Evolutionary conservation across 495 filamentous ascomycete genomes (phyloP).

Genomic region (Cryomyces minteri): DNA sequence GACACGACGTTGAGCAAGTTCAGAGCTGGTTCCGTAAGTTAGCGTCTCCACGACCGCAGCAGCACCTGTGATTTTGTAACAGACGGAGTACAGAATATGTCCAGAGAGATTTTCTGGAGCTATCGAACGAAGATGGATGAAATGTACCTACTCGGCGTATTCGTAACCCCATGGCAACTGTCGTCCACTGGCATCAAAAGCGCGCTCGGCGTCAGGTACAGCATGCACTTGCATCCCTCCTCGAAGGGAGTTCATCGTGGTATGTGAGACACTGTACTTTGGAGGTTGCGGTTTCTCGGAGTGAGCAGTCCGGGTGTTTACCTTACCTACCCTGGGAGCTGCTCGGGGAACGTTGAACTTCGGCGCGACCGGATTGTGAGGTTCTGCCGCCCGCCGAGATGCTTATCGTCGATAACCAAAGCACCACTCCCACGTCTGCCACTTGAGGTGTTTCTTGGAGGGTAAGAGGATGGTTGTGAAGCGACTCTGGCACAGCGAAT

Average conservation of each 20-base stretch:
- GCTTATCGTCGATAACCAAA: too few species aligned
- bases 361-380: background rate
- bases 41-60: background rate
- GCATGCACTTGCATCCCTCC: slow-evolving; percentile 42
- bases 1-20: slow-evolving; percentile 23
- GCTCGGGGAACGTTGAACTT: background rate
- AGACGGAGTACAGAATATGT: too few species aligned
- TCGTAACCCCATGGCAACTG: slow-evolving; percentile 42
- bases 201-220: slow-evolving; percentile 45
- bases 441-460: too few species aligned
- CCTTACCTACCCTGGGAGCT: background rate
- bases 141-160: slow-evolving; percentile 34
- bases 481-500: too few species aligned
- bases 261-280: background rate
- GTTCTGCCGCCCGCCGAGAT: too few species aligned
- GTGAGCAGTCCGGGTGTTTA: background rate
- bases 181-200: slow-evolving; percentile 38
- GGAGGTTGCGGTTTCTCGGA: background rate
- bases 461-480: too few species aligned
- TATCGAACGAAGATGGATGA: background rate
- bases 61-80: too few species aligned
- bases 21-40: background rate
- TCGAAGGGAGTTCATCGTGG: slow-evolving; percentile 5
- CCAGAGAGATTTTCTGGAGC: too few species aligned
- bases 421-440: too few species aligned